Base-by-base conservation (phyloP, 2,329 filamentous ascomycete species). In the Chaetomium sp. region DNA sequence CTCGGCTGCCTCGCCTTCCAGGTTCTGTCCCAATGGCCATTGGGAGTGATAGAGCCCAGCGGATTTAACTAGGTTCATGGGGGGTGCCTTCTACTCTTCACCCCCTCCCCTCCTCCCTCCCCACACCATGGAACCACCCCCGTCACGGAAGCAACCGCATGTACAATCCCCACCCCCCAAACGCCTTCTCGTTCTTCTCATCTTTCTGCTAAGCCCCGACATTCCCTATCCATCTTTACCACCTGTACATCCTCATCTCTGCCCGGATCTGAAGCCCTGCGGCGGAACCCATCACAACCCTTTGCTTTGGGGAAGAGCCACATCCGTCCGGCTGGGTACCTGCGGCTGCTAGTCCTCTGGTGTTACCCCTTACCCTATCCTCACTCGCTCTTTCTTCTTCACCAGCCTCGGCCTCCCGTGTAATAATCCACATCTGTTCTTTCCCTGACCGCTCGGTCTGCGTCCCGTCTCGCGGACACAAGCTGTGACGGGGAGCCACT, bases 301-400 rank as follows among this genome's bases (percentile, higher is more conserved):
- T 38, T 2, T 41, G 6, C 6, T 19, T 32, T 32, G n/a, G 12
- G 42, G 27, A 27, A 36, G 10, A 14, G 40, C 6, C 6, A 12
- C 6, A 42, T 11, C 32, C 35, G 35, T 51, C 42, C 43, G 9
- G 27, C 36, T 46, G 55, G 41, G 41, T 56, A 35, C 36, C 50
- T 53, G 47, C 55, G 7, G 51, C 47, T 10, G 38, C 47, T 57
- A 53, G 41, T 33, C 10, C 50, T 33, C 43, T 33, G 33, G 55
- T 57, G 55, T 51, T 12, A 56, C 54, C 40, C 9, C 34, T 11
- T 12, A 1, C 45, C 8, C 19, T 14, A 37, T 41, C n/a, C 27
- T 49, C 44, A 56, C 54, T 53, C 51, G 55, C n/a, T 44, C 50
- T 14, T 50, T 38, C 40, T 36, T 41, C 54, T 56, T 56, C 46